These are phyloP conservation scores for Hansenula anomala DNA, from an alignment of 1,139 yeast genomes.

Conservation along the genomic window DNA sequence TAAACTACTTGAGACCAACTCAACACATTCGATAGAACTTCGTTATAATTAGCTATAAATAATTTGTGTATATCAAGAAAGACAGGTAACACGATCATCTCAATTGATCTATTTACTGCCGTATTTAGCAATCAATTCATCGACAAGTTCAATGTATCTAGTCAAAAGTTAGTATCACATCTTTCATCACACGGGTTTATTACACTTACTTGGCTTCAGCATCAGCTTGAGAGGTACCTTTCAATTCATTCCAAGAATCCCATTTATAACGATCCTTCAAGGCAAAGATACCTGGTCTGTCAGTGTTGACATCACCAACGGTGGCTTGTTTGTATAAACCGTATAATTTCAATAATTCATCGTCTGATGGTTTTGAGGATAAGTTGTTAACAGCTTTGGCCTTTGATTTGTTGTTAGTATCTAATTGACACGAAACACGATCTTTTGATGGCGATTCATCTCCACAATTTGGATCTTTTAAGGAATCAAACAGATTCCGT, in stretches of 20 bases:
- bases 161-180: conserved; percentile 1
- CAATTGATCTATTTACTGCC: conserved; percentile 12
- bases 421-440: too few species aligned
- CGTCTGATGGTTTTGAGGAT: conserved; percentile 76
- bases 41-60: too few species aligned
- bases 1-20: too few species aligned
- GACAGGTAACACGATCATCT: too few species aligned
- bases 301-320: conserved; percentile 85
- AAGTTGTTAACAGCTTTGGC: conserved; percentile 78
- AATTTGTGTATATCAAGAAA: too few species aligned
- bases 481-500: too few species aligned
- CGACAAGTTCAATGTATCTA: conserved; percentile 67
- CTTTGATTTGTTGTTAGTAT: conserved; percentile 28
- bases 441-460: too few species aligned
- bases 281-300: conserved; percentile 84
- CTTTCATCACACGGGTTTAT: too few species aligned
- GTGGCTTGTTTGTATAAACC: conserved; percentile 97
- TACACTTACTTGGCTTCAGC: conserved; percentile 62
- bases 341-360: conserved; percentile 78
- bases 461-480: too few species aligned
- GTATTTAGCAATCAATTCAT: conserved; percentile 57
- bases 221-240: conserved; percentile 83
- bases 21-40: too few species aligned
- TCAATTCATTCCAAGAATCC: conserved; percentile 90
- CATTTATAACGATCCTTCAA: conserved; percentile 95